Base-by-base conservation (phyloP, 1,139 yeast genomes). In the Pichia sp. region DNA sequence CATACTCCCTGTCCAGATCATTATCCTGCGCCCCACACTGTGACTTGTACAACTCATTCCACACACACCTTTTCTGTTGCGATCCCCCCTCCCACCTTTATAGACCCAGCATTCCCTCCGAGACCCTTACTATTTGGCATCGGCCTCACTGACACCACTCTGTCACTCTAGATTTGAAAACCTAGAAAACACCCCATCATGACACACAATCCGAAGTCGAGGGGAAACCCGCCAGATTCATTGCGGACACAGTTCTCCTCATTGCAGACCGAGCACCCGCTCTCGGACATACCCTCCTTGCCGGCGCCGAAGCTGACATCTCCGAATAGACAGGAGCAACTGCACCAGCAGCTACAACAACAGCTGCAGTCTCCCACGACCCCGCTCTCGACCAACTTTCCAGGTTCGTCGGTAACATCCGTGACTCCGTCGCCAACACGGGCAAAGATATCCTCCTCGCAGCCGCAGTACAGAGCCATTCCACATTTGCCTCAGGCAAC, bases 261-360 rank as follows among this genome's bases (percentile, higher is more conserved):
- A 6, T 6, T 49, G 2, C 54, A 48, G 10, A 8, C 49, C 3
- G 44, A 39, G 12, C 18, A 41, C 10, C 46, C 54, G 9, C 16
- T 51, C 9, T 36, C 60, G n/a, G 58, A 58, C 48, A 57, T 58
- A 28, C 65, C 68, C 39, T 61, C 62, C 34, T 46, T 53, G 22
- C 55, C 58, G 19, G 34, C 52, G 8, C 51, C 57, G 13, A 41
- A 46, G 25, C 23, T 56, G 7, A 36, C 46, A 5, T 54, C 57
- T 7, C 57, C 57, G 18, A 39, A 45, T 8, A 39, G 36, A 28
- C 42, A 44, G n/a, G 34, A 22, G 7, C 41, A 50, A 7, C 5
- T 31, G 19, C 26, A 23, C 10, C 49, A 41, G 36, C n/a, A 30
- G 34, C 34, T 36, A n/a, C 42, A 40, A 25, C 42, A 40, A 16